Percentiles rank a stretch among this genome's conserved stretches.
phyloP scores from a whole-genome alignment of 192 early-diverging fungal species.

The Coemansia sp. region DNA sequence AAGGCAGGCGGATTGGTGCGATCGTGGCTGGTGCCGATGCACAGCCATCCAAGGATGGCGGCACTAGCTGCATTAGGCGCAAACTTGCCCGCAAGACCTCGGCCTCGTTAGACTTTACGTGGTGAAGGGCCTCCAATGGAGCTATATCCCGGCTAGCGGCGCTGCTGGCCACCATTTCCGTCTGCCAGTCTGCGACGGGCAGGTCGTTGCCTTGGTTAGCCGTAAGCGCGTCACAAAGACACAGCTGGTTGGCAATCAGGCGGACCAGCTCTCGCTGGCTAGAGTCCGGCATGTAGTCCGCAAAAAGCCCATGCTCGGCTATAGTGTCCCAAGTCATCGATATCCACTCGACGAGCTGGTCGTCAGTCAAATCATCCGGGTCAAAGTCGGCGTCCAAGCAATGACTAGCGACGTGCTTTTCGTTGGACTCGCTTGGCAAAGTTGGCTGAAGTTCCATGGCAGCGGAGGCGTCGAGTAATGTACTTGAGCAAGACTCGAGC shows the following conservation, averaged over 20 bases:
- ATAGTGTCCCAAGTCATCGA: slow-evolving; percentile 36
- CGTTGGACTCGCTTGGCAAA: not conserved
- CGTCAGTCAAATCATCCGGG: slow-evolving; percentile 28
- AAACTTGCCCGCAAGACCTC: slow-evolving; percentile 22
- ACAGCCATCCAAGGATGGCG: not conserved
- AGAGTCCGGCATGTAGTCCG: slow-evolving; percentile 11
- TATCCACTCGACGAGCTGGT: slow-evolving; percentile 38
- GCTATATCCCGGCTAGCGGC: slow-evolving; percentile 9
- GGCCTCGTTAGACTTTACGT: slow-evolving; percentile 35
- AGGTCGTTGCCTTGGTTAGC: too few relatives aligned
- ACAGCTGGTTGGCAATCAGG: slow-evolving; percentile 30
- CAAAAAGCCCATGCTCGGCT: not conserved
- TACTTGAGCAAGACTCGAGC: not conserved
- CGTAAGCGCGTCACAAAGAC: slow-evolving; percentile 9
- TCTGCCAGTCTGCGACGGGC: not conserved
- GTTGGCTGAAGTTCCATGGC: not conserved
- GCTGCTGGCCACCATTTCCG: not conserved
- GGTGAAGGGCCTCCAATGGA: slow-evolving; percentile 11
- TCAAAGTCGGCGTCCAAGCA: slow-evolving; percentile 26
- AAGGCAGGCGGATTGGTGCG: slow-evolving; percentile 28
- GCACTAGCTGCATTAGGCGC: slow-evolving; percentile 5
- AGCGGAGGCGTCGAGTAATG: not conserved
- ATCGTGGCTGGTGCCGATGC: slow-evolving; percentile 25
- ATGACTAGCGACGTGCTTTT: not conserved
- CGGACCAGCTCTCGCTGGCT: slow-evolving; percentile 31